A percentile compares a stretch with the other conserved stretches of the same genome.
These are phyloP conservation scores for Microbotryomycetes sp. DNA, from an alignment of 1,284 basidiomycete genomes.

Conservation along the genomic window DNA sequence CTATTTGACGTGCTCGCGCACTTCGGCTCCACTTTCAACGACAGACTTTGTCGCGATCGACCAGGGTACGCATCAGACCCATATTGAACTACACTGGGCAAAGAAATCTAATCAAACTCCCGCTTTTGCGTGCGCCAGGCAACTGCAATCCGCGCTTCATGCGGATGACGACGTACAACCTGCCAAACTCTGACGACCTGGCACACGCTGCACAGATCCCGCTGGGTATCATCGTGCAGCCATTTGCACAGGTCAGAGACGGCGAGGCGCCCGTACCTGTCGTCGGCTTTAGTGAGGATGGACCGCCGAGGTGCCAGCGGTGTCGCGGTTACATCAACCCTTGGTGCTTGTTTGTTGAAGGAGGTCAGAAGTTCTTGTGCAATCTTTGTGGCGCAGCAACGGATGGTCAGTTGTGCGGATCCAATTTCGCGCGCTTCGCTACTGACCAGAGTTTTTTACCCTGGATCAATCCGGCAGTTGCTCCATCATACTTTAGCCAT, in stretches of 20 bases:
- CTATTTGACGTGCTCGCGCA: constrained; percentile 66
- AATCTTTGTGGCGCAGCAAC: constrained; percentile 82
- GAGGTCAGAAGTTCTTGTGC: constrained; percentile 83
- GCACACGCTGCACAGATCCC: constrained; percentile 78
- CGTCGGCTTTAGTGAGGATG: constrained; percentile 54
- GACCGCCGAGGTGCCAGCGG: constrained; percentile 76
- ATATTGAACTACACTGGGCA: background rate
- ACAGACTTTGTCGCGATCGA: constrained; percentile 85
- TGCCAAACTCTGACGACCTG: constrained; percentile 74
- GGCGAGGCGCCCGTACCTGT: constrained; percentile 71
- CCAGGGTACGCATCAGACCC: constrained; percentile 57
- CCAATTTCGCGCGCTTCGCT: background rate
- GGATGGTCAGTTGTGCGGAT: constrained; percentile 53
- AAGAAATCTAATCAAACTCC: background rate
- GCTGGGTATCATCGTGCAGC: constrained; percentile 77
- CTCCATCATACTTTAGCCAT: constrained; percentile 75
- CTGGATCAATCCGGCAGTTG: constrained; percentile 49
- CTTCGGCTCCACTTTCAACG: constrained; percentile 70
- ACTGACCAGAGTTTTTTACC: background rate
- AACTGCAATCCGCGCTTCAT: constrained; percentile 64
- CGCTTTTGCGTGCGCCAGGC: constrained; percentile 41
- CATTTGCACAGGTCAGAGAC: constrained; percentile 70
- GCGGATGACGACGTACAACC: constrained; percentile 57
- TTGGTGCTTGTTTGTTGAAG: constrained; percentile 81
- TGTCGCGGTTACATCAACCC: constrained; percentile 93